Base-by-base conservation (phyloP, 768 basidiomycete genomes). In the Russula earlei region DNA sequence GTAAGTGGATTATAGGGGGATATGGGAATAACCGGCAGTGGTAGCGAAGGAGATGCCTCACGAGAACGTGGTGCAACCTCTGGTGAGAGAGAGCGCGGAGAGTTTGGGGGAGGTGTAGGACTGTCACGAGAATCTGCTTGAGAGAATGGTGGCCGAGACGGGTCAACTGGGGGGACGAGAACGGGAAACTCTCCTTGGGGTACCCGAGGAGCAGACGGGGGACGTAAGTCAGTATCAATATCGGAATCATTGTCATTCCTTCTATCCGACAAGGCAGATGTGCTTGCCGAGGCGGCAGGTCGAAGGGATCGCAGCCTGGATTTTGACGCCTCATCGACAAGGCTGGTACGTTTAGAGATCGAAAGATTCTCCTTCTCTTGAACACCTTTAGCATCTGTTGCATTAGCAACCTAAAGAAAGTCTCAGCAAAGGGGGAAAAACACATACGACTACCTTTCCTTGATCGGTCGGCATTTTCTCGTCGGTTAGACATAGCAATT, bases 401-500 rank as follows among this genome's bases (percentile, higher is more conserved):
- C 31, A 46, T 57, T 10, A 57, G 56, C 31, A 33, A 41, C 15
- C 17, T 19, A 19, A 43, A 34, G 38, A 36, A 34, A 53, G 48
- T 42, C 36, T 36, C 58, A 38, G 29, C 20, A 31, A 53, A 51
- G 10, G 36, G n/a, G n/a, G n/a, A n/a, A 31, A 11, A 53, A 45
- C 22, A 73, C 86, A 58, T 70, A 87, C 86, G 85, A 60, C 78
- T 80, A 49, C 63, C 68, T 53, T 67, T 66, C 33, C 86, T 78
- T 56, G 76, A 77, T 46, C 80, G 76, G 47, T 87, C 84, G 47
- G 73, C 73, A 48, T 76, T 81, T 60, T 88, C 89, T 51, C 89
- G 81, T 31, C 89, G 77, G 64, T 91, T 91, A 36, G 87, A 77
- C 89, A 91, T 91, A 37, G 88, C 86, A 64, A 91, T 87, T 69